Conservation (phyloP, 2,329 filamentous ascomycete genomes). For the Penicillium oxalicum region DNA sequence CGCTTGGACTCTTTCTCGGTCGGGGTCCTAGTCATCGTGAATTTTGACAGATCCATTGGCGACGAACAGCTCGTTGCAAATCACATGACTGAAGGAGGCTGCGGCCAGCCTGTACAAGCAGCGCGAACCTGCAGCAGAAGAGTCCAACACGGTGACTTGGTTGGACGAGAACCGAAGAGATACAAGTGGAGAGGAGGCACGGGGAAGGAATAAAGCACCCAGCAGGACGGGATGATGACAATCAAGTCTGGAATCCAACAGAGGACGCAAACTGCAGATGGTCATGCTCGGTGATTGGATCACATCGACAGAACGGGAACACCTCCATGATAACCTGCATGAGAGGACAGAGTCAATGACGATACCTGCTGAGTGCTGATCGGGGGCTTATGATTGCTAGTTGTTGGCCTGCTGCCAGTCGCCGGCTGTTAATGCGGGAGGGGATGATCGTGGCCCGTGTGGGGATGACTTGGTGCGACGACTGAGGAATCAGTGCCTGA, state of each 20-base stretch:
- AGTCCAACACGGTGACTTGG: conserved; percentile 19
- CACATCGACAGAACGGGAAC: background rate
- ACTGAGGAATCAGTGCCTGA: too few relatives aligned
- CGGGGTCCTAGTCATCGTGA: conserved; percentile 5
- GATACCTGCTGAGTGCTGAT: too few relatives aligned
- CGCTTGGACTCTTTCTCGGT: conserved; percentile 16
- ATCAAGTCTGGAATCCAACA: background rate
- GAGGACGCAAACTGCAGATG: background rate
- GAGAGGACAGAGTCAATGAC: too few relatives aligned
- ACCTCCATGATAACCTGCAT: too few relatives aligned
- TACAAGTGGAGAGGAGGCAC: background rate
- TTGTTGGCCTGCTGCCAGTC: too few relatives aligned
- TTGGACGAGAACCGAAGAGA: conserved; percentile 1
- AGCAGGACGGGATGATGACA: too few relatives aligned
- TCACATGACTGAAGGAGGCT: conserved; percentile 36
- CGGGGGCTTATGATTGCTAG: too few relatives aligned
- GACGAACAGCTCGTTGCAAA: conserved; percentile 18
- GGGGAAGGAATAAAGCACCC: too few relatives aligned
- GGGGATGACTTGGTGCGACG: too few relatives aligned
- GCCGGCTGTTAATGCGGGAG: too few relatives aligned
- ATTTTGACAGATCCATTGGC: conserved; percentile 22
- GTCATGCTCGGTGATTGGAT: background rate
- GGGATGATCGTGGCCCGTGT: too few relatives aligned
- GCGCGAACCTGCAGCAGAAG: conserved; percentile 26
- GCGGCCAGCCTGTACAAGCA: conserved; percentile 30